Percentiles rank a stretch among this genome's conserved stretches.
These are phyloP conservation scores for Craterostigma plantagineum DNA, from an alignment of 257 asterid species.

Conservation along the genomic window DNA sequence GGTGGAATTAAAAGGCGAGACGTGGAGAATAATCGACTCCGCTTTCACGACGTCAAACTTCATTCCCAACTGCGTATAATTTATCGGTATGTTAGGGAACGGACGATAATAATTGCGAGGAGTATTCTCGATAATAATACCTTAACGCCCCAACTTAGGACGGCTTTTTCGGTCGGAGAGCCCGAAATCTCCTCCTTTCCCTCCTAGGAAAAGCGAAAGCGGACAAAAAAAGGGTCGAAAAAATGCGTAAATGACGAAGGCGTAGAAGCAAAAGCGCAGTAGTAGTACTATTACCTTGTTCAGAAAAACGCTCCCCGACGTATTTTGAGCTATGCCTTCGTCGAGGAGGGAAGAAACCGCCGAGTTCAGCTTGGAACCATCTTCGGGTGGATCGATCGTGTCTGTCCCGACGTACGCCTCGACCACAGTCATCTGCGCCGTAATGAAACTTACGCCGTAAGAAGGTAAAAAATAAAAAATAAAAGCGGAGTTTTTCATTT, in stretches of 20 bases:
- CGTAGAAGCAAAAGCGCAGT: not conserved
- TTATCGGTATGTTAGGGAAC: constrained; percentile 7
- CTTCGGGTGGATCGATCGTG: constrained; percentile 59
- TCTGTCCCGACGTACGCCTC: constrained; percentile 63
- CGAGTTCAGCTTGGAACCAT: constrained; percentile 42
- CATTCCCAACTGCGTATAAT: constrained; percentile 41
- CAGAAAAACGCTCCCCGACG: constrained; percentile 70
- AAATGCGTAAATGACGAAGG: no score
- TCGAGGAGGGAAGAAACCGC: constrained; percentile 50
- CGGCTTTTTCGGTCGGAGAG: constrained; percentile 81
- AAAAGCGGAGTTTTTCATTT: no score
- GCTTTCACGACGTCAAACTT: constrained; percentile 33
- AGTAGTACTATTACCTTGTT: constrained; percentile 26
- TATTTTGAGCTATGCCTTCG: constrained; percentile 79
- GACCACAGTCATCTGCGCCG: constrained; percentile 70
- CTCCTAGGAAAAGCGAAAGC: not conserved
- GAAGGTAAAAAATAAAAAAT: not conserved
- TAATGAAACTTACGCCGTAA: not conserved
- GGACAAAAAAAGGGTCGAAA: no score
- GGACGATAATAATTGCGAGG: not conserved
- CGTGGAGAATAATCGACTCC: constrained; percentile 21
- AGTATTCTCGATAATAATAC: constrained; percentile 16
- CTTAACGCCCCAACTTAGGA: constrained; percentile 57
- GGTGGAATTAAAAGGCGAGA: constrained; percentile 61
- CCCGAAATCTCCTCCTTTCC: constrained; percentile 21